Evolutionary conservation across 2,329 filamentous ascomycete species (phyloP).

Genomic region (Colletotrichum chlorophyti): DNA sequence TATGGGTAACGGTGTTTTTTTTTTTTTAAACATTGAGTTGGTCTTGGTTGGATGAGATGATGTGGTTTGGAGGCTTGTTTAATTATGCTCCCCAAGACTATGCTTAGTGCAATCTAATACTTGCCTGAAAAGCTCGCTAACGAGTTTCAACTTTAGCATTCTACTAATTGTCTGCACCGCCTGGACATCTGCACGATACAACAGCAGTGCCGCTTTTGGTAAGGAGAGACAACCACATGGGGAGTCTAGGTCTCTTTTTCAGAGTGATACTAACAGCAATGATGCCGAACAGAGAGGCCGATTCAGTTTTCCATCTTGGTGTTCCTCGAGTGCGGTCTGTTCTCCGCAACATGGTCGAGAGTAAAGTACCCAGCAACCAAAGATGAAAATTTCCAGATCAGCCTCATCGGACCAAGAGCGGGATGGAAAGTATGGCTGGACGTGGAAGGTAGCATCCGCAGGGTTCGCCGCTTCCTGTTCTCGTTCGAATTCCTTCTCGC

Average conservation of each 20-base stretch:
- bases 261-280: background rate
- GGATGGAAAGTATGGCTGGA: slow-evolving; percentile 2
- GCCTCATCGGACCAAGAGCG: background rate
- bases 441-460: too few species aligned
- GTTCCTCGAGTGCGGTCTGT: slow-evolving; percentile 33
- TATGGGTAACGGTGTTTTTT: too few species aligned
- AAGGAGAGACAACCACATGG: slow-evolving; percentile 16
- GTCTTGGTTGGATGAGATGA: too few species aligned
- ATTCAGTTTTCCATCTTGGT: slow-evolving; percentile 42
- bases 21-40: too few species aligned
- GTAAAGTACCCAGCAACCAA: too few species aligned
- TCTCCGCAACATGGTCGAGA: slow-evolving; percentile 27
- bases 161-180: slow-evolving; percentile 13
- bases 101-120: too few species aligned
- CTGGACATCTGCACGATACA: slow-evolving; percentile 40
- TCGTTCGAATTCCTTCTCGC: slow-evolving; percentile 32
- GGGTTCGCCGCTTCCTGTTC: slow-evolving; percentile 19
- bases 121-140: background rate
- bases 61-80: background rate
- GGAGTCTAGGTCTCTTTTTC: background rate
- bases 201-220: slow-evolving; percentile 45
- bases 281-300: slow-evolving; percentile 36
- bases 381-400: too few species aligned
- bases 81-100: too few species aligned
- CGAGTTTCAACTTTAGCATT: slow-evolving; percentile 1